Evolutionary conservation across 495 filamentous ascomycete species (phyloP).

Genomic region (Tetracladium setigerum): DNA sequence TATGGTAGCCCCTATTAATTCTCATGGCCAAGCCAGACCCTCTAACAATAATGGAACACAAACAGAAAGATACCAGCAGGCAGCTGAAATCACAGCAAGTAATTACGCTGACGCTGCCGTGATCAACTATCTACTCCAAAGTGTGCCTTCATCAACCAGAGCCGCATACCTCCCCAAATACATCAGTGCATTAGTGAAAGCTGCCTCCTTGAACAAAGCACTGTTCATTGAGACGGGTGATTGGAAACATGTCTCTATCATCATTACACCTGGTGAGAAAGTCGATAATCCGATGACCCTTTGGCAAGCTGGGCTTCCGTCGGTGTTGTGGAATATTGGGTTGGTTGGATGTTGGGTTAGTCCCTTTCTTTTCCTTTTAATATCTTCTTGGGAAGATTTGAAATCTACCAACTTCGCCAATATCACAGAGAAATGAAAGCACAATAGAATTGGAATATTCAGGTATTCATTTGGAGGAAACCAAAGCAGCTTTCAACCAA

Average conservation of each 20-base stretch:
- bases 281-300: constrained; percentile 2
- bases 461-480: neutral
- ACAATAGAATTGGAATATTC: too few relatives aligned
- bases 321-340: constrained; percentile 11
- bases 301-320: neutral
- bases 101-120: constrained; percentile 1
- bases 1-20: too few relatives aligned
- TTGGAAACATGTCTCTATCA: constrained; percentile 2
- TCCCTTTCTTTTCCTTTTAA: neutral
- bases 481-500: too few relatives aligned
- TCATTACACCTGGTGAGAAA: constrained; percentile 3
- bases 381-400: neutral
- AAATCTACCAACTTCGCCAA: neutral
- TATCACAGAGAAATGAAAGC: too few relatives aligned
- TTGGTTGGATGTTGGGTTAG: neutral
- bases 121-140: constrained; percentile 3
- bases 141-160: neutral
- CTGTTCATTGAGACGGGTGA: neutral
- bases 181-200: constrained; percentile 1
- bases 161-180: constrained; percentile 6
- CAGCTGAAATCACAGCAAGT: constrained; percentile 2
- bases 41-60: too few relatives aligned
- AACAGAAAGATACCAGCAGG: neutral
- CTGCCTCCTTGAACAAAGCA: neutral
- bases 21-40: too few relatives aligned